Conservation (phyloP, 805 yeast genomes). For the Cyberlindnera mrakii region DNA sequence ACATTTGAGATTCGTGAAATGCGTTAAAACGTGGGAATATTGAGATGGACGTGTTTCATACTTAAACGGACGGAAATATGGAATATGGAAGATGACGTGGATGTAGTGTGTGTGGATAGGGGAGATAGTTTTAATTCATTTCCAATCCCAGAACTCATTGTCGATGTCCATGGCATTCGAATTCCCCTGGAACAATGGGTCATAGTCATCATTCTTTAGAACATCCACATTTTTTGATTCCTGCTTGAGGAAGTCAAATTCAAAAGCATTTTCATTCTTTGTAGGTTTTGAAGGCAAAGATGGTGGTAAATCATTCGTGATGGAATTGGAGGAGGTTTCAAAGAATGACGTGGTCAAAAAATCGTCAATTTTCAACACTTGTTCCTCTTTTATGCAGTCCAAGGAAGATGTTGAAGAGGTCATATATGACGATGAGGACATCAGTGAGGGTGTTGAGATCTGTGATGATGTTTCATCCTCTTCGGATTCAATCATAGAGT, state of each 20-base stretch:
- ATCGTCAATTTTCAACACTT: constrained; percentile 20
- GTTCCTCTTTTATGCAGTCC: constrained; percentile 21
- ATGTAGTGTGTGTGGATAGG: too few relatives aligned
- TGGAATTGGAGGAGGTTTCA: constrained; percentile 15
- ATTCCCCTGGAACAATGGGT: constrained; percentile 11
- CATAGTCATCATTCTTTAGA: constrained; percentile 8
- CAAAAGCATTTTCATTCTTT: constrained; percentile 14
- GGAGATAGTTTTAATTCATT: constrained; percentile 1
- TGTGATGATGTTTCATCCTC: constrained; percentile 21
- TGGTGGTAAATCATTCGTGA: constrained; percentile 4
- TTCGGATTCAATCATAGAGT: constrained; percentile 15
- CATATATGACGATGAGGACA: constrained; percentile 15
- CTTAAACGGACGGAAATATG: too few relatives aligned
- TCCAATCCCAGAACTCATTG: constrained; percentile 19
- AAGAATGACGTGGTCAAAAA: constrained; percentile 20
- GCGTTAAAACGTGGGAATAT: too few relatives aligned
- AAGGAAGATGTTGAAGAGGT: constrained; percentile 13
- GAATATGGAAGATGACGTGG: too few relatives aligned
- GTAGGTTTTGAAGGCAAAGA: constrained; percentile 4
- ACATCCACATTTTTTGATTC: constrained; percentile 6
- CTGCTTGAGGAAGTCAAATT: constrained; percentile 21
- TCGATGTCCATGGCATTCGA: constrained; percentile 9
- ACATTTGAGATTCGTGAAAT: too few relatives aligned
- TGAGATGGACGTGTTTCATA: too few relatives aligned
- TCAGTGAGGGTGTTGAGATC: constrained; percentile 21